phyloP scores from a whole-genome alignment of 495 filamentous ascomycete genomes.

The Venustampulla echinocandica region DNA sequence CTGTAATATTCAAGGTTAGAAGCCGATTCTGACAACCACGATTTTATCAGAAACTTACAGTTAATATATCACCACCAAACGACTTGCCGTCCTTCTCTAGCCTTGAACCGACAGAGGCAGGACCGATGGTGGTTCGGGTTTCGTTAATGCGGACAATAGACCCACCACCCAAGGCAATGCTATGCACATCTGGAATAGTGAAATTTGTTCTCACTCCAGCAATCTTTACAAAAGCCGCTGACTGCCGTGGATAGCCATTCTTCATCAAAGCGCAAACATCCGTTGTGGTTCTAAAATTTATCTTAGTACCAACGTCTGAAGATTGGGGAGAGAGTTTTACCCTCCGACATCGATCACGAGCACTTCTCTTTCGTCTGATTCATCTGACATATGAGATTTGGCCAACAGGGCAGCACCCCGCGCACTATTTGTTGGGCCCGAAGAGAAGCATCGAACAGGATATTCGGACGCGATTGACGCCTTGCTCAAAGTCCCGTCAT shows the following conservation, averaged over 20 bases:
- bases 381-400: slow-evolving; percentile 16
- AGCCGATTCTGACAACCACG: neutral
- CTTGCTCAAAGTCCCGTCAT: slow-evolving; percentile 42
- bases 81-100: slow-evolving; percentile 31
- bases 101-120: slow-evolving; percentile 37
- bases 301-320: slow-evolving; percentile 5
- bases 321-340: no score
- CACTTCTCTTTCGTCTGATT: slow-evolving; percentile 26
- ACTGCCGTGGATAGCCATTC: slow-evolving; percentile 46
- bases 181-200: slow-evolving; percentile 44
- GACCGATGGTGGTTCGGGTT: slow-evolving; percentile 30
- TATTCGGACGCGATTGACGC: slow-evolving; percentile 33
- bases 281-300: slow-evolving; percentile 39
- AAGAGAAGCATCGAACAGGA: slow-evolving; percentile 43
- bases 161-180: slow-evolving; percentile 46
- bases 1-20: slow-evolving; percentile 7
- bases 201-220: slow-evolving; percentile 45
- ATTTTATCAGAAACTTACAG: slow-evolving; percentile 29
- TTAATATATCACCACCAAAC: slow-evolving; percentile 44
- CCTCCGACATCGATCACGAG: slow-evolving; percentile 44
- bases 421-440: slow-evolving; percentile 46
- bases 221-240: slow-evolving; percentile 42
- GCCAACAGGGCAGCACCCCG: slow-evolving; percentile 39
- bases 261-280: slow-evolving; percentile 45
- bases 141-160: slow-evolving; percentile 31